A percentile compares a stretch with the other conserved stretches of the same genome.
Conservation (phyloP, 2,329 filamentous ascomycete species). For the Aphanocladium album region DNA sequence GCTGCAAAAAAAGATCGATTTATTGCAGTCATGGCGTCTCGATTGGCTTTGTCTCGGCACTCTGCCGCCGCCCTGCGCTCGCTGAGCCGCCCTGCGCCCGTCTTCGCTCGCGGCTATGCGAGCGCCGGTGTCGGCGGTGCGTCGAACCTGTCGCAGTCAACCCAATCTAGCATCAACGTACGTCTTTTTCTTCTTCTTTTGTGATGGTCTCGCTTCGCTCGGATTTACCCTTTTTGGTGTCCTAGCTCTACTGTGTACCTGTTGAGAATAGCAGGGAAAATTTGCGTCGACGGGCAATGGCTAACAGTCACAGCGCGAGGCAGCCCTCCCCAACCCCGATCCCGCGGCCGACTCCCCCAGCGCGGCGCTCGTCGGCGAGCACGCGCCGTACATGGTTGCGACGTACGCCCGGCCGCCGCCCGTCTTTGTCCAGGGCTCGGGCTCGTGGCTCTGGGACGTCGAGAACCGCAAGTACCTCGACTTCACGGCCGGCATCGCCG, state of each 20-base stretch:
- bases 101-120: slow-evolving; percentile 3
- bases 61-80: slow-evolving; percentile 3
- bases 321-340: slow-evolving; percentile 59
- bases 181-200: background rate
- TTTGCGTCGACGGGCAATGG: too few species aligned
- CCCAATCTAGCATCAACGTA: slow-evolving; percentile 1
- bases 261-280: too few species aligned
- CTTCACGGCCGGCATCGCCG: slow-evolving; percentile 92
- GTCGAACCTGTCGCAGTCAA: background rate
- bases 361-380: slow-evolving; percentile 66
- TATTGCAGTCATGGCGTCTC: slow-evolving; percentile 4
- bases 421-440: slow-evolving; percentile 83
- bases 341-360: slow-evolving; percentile 70
- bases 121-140: slow-evolving; percentile 9
- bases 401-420: slow-evolving; percentile 89
- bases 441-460: slow-evolving; percentile 83
- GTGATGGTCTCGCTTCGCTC: background rate
- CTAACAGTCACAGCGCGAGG: slow-evolving; percentile 23
- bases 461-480: slow-evolving; percentile 89
- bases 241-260: too few species aligned
- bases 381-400: slow-evolving; percentile 86
- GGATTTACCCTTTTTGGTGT: too few species aligned
- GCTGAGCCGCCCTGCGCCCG: background rate
- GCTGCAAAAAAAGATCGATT: background rate
- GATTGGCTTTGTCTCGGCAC: slow-evolving; percentile 1